phyloP scores from a whole-genome alignment of 2,329 filamentous ascomycete species.

The Ophiostoma ulmi region DNA sequence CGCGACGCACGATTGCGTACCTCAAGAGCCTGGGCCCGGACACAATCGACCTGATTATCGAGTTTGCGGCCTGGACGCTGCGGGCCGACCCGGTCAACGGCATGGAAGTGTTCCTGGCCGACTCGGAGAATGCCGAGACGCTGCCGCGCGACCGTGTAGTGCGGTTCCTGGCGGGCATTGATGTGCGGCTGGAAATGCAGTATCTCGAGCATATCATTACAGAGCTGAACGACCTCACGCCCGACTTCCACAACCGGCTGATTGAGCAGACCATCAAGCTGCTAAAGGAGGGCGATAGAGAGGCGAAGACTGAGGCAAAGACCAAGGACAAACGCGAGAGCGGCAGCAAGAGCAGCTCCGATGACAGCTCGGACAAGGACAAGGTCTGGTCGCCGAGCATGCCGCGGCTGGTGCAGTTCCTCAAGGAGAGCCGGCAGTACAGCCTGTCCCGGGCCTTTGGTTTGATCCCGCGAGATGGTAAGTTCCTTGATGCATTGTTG shows the following conservation, averaged over 20 bases:
- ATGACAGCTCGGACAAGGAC: slow-evolving; percentile 24
- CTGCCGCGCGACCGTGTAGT: slow-evolving; percentile 73
- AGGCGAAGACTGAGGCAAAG: slow-evolving; percentile 24
- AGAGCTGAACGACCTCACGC: slow-evolving; percentile 77
- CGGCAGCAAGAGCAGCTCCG: not conserved
- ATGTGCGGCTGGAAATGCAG: slow-evolving; percentile 64
- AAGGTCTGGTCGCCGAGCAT: slow-evolving; percentile 55
- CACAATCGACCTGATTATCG: slow-evolving; percentile 82
- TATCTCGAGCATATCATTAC: slow-evolving; percentile 90
- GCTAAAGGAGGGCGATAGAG: slow-evolving; percentile 33
- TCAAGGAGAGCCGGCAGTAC: slow-evolving; percentile 73
- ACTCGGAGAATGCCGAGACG: slow-evolving; percentile 91
- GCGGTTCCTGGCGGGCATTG: slow-evolving; percentile 65
- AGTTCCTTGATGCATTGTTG: slow-evolving; percentile 29
- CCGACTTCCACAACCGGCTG: slow-evolving; percentile 81
- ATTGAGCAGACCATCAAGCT: slow-evolving; percentile 65
- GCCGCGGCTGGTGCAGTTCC: slow-evolving; percentile 65
- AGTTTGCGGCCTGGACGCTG: slow-evolving; percentile 87
- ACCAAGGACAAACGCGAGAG: slow-evolving; percentile 34
- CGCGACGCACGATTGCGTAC: slow-evolving; percentile 78
- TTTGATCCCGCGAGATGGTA: slow-evolving; percentile 74
- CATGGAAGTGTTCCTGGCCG: slow-evolving; percentile 89
- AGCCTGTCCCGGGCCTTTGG: slow-evolving; percentile 71
- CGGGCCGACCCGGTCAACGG: slow-evolving; percentile 65
- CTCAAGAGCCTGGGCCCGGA: slow-evolving; percentile 84